These are phyloP conservation scores for Heliamphora exappendiculata DNA, from an alignment of 148 eudicot genomes.

Conservation along the genomic window DNA sequence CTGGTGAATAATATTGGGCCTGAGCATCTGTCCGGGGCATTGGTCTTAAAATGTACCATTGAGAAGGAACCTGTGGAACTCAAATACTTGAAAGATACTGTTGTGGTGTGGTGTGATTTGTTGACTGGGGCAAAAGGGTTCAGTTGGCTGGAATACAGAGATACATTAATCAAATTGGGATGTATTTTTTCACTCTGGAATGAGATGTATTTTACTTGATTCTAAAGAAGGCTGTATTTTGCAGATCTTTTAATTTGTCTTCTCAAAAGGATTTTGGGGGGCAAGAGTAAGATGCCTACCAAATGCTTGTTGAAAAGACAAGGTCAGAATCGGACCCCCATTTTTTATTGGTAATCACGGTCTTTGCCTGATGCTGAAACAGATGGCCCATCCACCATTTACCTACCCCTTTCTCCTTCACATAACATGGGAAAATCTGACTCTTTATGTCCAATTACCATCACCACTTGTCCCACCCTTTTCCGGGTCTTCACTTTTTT, in stretches of 20 bases:
- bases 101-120: background rate
- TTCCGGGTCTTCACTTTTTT: too few relatives aligned
- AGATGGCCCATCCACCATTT: too few relatives aligned
- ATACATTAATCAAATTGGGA: background rate
- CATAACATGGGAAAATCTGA: background rate
- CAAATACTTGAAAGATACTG: background rate
- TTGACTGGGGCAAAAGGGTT: background rate
- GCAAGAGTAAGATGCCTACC: background rate
- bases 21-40: background rate
- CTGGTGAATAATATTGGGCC: background rate
- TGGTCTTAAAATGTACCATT: constrained; percentile 10
- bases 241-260: too few relatives aligned
- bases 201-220: too few relatives aligned
- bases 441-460: background rate
- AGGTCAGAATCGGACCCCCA: background rate
- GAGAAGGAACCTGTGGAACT: background rate
- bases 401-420: background rate
- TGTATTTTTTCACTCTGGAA: background rate
- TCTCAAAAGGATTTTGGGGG: too few relatives aligned
- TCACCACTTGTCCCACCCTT: too few relatives aligned
- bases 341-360: background rate
- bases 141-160: background rate
- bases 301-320: background rate
- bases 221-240: too few relatives aligned
- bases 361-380: background rate